Evolutionary conservation across 1,284 basidiomycete species (phyloP).

Genomic region (Sutorius eximius): DNA sequence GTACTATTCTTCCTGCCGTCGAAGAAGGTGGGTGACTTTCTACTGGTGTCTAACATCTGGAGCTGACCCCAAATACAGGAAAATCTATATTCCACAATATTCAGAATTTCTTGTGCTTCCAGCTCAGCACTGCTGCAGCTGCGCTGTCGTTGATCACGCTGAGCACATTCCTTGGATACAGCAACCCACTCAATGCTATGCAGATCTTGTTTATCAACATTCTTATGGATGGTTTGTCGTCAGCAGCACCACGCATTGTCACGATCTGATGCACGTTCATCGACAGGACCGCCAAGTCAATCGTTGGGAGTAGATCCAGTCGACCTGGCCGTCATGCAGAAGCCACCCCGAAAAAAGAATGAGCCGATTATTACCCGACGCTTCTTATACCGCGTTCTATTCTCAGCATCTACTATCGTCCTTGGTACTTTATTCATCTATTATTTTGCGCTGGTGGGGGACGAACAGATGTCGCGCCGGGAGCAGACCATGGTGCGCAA

Average conservation of each 20-base stretch:
- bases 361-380: conserved; percentile 80
- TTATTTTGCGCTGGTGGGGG: conserved; percentile 70
- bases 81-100: conserved; percentile 99
- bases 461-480: conserved; percentile 77
- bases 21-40: conserved; percentile 74
- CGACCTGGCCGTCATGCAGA: conserved; percentile 85
- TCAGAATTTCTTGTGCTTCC: conserved; percentile 96
- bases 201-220: conserved; percentile 99
- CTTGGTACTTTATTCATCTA: conserved; percentile 89
- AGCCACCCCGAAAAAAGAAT: conserved; percentile 86
- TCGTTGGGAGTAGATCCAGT: conserved; percentile 96
- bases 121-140: conserved; percentile 94
- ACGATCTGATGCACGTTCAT: conserved; percentile 4
- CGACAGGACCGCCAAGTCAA: conserved; percentile 87
- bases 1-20: conserved; percentile 89
- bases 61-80: conserved; percentile 42
- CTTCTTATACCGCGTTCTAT: conserved; percentile 79
- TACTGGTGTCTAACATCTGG: not conserved
- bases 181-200: conserved; percentile 96
- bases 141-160: conserved; percentile 94
- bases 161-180: conserved; percentile 85
- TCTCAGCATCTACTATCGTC: conserved; percentile 90
- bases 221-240: conserved; percentile 86
- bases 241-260: not conserved
- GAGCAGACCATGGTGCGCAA: conserved; percentile 90